These are phyloP conservation scores for Camellia lanceoleosa DNA, from an alignment of 148 eudicot genomes.

Conservation along the genomic window DNA sequence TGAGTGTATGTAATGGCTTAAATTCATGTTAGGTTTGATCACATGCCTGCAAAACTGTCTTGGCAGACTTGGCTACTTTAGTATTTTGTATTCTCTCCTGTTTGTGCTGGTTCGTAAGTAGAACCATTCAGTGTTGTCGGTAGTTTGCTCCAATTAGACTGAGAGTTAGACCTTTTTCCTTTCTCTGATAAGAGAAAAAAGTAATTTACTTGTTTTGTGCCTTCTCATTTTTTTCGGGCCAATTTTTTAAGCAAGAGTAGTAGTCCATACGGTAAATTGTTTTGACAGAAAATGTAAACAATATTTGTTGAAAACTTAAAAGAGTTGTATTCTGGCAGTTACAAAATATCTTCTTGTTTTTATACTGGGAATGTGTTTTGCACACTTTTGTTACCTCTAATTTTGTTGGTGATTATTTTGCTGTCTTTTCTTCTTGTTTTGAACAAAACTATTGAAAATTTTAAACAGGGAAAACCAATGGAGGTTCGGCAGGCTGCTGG, in stretches of 20 bases:
- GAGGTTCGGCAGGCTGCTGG: conserved; percentile 99
- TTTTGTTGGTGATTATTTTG: not conserved
- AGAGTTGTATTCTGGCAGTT: not conserved
- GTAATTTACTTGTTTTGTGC: too few relatives aligned
- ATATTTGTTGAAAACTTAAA: not conserved
- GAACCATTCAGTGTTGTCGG: not conserved
- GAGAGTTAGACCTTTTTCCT: not conserved
- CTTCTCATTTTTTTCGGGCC: too few relatives aligned
- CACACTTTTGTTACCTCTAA: not conserved
- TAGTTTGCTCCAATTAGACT: not conserved
- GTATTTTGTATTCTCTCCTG: not conserved
- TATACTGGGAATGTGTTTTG: not conserved
- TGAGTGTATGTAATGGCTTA: not conserved
- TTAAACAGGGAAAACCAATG: conserved; percentile 63
- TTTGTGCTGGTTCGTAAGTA: not conserved
- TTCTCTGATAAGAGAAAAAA: too few relatives aligned
- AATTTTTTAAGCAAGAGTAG: too few relatives aligned
- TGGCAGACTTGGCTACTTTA: too few relatives aligned
- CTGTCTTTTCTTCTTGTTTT: not conserved
- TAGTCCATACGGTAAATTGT: not conserved
- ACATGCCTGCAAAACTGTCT: not conserved
- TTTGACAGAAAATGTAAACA: not conserved
- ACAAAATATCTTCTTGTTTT: not conserved
- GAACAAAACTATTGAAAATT: not conserved
- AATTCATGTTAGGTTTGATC: not conserved